Evolutionary conservation across 495 filamentous ascomycete species (phyloP), one percentile per base, ranked within the genome.

Genomic region (Tuber borchii): DNA sequence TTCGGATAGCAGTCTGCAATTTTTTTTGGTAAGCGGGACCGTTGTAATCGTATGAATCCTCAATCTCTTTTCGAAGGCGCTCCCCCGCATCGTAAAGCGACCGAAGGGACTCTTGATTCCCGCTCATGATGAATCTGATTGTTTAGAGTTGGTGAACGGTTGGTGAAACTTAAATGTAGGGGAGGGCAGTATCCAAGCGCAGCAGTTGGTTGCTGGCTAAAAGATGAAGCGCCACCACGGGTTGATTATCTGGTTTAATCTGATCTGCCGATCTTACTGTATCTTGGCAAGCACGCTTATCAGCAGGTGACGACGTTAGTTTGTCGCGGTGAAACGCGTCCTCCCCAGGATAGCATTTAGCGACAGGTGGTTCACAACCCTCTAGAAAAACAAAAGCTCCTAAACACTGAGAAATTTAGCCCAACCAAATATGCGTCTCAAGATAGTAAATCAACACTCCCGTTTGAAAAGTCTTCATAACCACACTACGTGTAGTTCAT

Each of bases 21-120:
- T 90, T 88, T 74, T 90, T 86, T 79, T 90, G 88, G 85, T 93
- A 95, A 42, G 84, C 76, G 87, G 90, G 79, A 86, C 90, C 90
- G 86, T 90, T 83, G 71, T 85, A 83, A 77, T 87, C 87, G 73
- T 84, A 78, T 2, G 80, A 81, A 51, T 74, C 69, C 68, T 81
- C 80, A 34, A 81, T 69, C 61, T 72, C 75, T 61, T 56, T 44
- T n/a, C 75, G 79, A 31, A 81, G 75, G 19, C 56, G 42, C 12
- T 75, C 80, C 2, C 79, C 79, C 2, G 40, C 73, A 56, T 81
- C 73, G 40, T 79, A 81, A 12, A 77, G 43, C 3, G 75, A 77
- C 31, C 76, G 79, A 42, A 81, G 73, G 0, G 80, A 81, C 16
- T 72, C 73, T 42, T 74, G 45, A 40, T 81, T 48, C 71, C 81